Evolutionary conservation across 495 filamentous ascomycete species (phyloP), one percentile per base, ranked within the genome.

Genomic region (Tuber brumale): DNA sequence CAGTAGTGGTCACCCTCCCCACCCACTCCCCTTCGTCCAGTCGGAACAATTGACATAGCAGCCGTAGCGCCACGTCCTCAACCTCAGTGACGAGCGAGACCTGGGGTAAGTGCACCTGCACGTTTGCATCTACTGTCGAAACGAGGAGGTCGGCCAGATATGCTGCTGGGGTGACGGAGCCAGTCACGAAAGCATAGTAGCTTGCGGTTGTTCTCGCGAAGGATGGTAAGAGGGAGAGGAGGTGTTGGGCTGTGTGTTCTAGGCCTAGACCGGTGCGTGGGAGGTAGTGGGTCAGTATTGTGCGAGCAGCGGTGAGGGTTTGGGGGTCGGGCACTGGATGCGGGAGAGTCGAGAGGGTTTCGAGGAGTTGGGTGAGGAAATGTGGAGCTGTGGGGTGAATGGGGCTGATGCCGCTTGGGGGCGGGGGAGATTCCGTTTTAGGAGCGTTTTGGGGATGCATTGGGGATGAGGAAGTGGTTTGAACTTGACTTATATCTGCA

Each of bases 101-200:
- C 16, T 87, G 84, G 0, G 93, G 89, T 35, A 97, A 85, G 84
- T 97, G 93, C 16, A 97, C 93, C 72, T 89, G 87, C n/a, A 94
- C 90, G 82, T 94, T 97, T 76, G 95, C 92, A 82, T 97, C 94
- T 69, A 90, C 89, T 2, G 88, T 87, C 14, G 89, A 90, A 71
- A 94, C 93, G 19, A 97, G 84, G 80, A 91, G 90, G 82, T 98
- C 94, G 0, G 92, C 95, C n/a, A 93, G 87, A 46, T 90, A 86
- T 44, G 94, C 94, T n/a, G 93, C 89, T 0, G 94, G 93, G 3
- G 93, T 93, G 44, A 86, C 85, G 23, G 93, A 92, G 31, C 95
- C 95, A 0, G 91, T 96, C 10, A 98, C 90, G 81, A 97, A 97
- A 39, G 93, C 94, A 84, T 92, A 95, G 86, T 97, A 98, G 76